Percentiles rank a stretch among this genome's conserved stretches.
Evolutionary conservation across 768 basidiomycete genomes (phyloP).

Genomic region (Boletus sensibilis): DNA sequence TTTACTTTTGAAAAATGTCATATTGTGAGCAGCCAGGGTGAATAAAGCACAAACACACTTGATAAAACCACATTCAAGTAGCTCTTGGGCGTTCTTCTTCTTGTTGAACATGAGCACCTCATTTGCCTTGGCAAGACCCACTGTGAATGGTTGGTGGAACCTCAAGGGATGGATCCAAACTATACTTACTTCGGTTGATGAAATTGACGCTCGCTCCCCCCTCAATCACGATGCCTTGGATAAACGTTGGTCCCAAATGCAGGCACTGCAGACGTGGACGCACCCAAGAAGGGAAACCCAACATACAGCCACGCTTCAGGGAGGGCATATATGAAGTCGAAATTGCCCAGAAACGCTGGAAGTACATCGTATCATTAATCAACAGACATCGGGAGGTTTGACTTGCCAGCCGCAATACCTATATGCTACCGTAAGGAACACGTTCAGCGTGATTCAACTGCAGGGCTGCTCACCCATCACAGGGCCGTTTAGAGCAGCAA

Average conservation of each 20-base stretch:
- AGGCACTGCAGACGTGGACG: background rate
- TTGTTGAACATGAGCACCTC: constrained; percentile 71
- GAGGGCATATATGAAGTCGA: constrained; percentile 72
- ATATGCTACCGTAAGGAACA: background rate
- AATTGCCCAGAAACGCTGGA: constrained; percentile 64
- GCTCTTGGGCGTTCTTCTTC: constrained; percentile 58
- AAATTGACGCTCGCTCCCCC: constrained; percentile 71
- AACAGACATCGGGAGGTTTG: background rate
- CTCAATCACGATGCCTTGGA: constrained; percentile 60
- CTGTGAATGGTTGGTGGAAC: constrained; percentile 33
- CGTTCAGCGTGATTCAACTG: background rate
- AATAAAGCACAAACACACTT: constrained; percentile 43
- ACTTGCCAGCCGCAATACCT: constrained; percentile 66
- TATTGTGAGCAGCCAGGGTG: background rate
- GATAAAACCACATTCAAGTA: constrained; percentile 60
- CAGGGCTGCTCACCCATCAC: constrained; percentile 54
- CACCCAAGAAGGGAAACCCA: constrained; percentile 66
- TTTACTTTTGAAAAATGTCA: constrained; percentile 39
- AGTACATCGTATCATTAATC: background rate
- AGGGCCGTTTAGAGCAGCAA: constrained; percentile 72
- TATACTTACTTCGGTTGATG: constrained; percentile 55
- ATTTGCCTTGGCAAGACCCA: constrained; percentile 68
- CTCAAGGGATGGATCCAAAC: background rate
- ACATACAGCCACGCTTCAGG: constrained; percentile 60
- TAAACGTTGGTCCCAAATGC: constrained; percentile 1